Percentiles rank a stretch among this genome's conserved stretches.
Evolutionary conservation across 2,329 filamentous ascomycete species (phyloP).

Genomic region (Chaetomium globosum): DNA sequence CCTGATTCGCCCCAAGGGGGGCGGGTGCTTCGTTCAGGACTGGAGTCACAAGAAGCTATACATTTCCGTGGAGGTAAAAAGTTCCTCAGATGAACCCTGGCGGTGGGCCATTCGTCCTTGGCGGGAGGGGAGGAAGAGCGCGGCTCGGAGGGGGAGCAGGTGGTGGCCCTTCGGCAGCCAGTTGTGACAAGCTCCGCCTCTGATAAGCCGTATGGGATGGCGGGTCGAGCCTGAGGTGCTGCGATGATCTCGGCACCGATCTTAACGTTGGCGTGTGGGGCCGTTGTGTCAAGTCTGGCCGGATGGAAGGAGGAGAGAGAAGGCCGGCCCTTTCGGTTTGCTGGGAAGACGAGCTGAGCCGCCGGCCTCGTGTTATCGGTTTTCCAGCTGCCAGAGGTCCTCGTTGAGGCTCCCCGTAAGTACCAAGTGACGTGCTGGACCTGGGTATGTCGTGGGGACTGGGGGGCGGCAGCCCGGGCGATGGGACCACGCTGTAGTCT

Average conservation of each 20-base stretch:
- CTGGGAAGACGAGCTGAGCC: slow-evolving; percentile 35
- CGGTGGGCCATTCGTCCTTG: slow-evolving; percentile 34
- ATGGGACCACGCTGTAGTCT: not conserved
- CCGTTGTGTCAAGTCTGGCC: slow-evolving; percentile 22
- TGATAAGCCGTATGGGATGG: slow-evolving; percentile 36
- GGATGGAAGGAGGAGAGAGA: slow-evolving; percentile 19
- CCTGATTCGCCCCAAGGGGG: not conserved
- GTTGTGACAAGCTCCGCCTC: slow-evolving; percentile 55
- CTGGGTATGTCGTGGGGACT: slow-evolving; percentile 29
- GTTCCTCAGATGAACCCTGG: slow-evolving; percentile 29
- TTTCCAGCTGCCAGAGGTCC: slow-evolving; percentile 24
- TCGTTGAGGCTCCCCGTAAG: slow-evolving; percentile 37
- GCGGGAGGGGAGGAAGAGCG: slow-evolving; percentile 58
- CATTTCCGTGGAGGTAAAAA: not conserved
- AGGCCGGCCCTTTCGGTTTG: slow-evolving; percentile 7
- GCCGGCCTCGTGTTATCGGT: slow-evolving; percentile 31
- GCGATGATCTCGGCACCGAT: slow-evolving; percentile 32
- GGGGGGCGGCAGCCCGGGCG: not conserved
- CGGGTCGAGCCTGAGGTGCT: slow-evolving; percentile 36
- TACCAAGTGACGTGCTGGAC: slow-evolving; percentile 43
- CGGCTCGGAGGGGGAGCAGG: slow-evolving; percentile 58
- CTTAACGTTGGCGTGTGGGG: slow-evolving; percentile 29
- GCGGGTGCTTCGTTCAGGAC: not conserved
- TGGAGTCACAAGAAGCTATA: not conserved
- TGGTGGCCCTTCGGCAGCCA: slow-evolving; percentile 52